These are phyloP conservation scores for Emericellopsis atlantica DNA, from an alignment of 2,329 filamentous ascomycete species.

Conservation along the genomic window DNA sequence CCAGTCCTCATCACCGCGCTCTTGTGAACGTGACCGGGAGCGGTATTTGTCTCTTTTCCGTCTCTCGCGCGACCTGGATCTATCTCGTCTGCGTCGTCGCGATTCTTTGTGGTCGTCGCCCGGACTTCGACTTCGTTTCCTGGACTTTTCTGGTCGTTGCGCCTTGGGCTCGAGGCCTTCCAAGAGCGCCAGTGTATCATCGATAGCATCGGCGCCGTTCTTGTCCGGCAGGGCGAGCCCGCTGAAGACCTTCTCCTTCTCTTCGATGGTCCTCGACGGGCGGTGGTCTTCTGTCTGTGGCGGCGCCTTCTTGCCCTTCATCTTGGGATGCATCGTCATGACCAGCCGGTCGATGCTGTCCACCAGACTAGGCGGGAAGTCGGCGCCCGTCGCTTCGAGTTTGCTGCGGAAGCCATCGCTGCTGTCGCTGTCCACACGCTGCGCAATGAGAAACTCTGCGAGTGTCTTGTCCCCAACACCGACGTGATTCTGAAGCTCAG, in stretches of 20 bases:
- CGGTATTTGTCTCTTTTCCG: conserved; percentile 16
- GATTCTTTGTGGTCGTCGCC: conserved; percentile 32
- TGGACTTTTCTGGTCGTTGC: conserved; percentile 28
- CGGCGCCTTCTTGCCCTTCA: conserved; percentile 46
- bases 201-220: conserved; percentile 53
- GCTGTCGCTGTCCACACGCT: conserved; percentile 63
- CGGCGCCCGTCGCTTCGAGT: conserved; percentile 65
- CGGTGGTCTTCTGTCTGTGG: conserved; percentile 23
- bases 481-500: conserved; percentile 87
- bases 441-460: conserved; percentile 89
- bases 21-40: conserved; percentile 20
- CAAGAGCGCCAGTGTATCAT: conserved; percentile 87
- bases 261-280: conserved; percentile 37
- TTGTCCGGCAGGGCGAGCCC: conserved; percentile 81
- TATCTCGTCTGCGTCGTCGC: conserved; percentile 23
- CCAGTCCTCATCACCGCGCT: conserved; percentile 32
- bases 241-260: conserved; percentile 80
- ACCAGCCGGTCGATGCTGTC: conserved; percentile 88
- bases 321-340: conserved; percentile 79
- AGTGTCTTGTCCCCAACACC: conserved; percentile 89
- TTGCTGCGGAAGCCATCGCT: conserved; percentile 63
- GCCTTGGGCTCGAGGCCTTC: conserved; percentile 56
- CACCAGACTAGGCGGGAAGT: conserved; percentile 73
- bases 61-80: conserved; percentile 29
- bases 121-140: conserved; percentile 49